Base-by-base conservation (phyloP, 23 red algal genomes). In the Gracilariopsis chorda region DNA sequence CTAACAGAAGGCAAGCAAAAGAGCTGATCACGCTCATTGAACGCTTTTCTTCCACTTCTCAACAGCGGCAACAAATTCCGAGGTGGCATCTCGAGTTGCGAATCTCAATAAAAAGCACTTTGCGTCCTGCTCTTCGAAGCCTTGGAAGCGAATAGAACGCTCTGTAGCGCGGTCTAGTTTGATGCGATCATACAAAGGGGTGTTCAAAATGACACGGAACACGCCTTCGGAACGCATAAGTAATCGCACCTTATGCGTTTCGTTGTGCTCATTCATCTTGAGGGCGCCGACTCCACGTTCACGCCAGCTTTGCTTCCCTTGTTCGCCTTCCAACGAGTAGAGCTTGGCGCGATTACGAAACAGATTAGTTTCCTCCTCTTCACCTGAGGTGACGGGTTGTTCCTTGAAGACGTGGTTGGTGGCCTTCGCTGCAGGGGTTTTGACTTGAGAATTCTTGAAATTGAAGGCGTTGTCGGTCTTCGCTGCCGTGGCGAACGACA, bases 221-320 rank as follows among this genome's bases (percentile, higher is more conserved):
- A 76, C 91, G 9, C 79, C 96, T 58, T 98, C 96, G n/a, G 92
- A 84, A 24, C 96, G 92, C 96, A 98, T 98, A 13, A 98, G 41
- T 33, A 98, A 52, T n/a, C 96, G 86, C 7, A 64, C 96, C n/a
- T 39, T 39, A 12, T 77, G 48, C 6, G n/a, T 89, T 27, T 73
- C 42, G 32, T 52, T 73, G 60, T 92, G 71, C 40, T 64, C 28
- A 52, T 94, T 91, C 29, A 98, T 40, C 39, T 93, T 93, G 25
- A 98, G 49, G 20, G 57, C 41, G 13, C 96, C 96, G 17, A 85
- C 88, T 39, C 96, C 96, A 16, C 90, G 82, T 71, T 98, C 96
- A 14, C 82, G 92, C 96, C 96, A 98, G 27, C 78, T 83, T 37
- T 35, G 42, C 36, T 72, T 45, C 2, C 44, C 64, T n/a, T 33